phyloP scores from a whole-genome alignment of 805 yeast genomes.

The Martiniozyma abietophila region DNA sequence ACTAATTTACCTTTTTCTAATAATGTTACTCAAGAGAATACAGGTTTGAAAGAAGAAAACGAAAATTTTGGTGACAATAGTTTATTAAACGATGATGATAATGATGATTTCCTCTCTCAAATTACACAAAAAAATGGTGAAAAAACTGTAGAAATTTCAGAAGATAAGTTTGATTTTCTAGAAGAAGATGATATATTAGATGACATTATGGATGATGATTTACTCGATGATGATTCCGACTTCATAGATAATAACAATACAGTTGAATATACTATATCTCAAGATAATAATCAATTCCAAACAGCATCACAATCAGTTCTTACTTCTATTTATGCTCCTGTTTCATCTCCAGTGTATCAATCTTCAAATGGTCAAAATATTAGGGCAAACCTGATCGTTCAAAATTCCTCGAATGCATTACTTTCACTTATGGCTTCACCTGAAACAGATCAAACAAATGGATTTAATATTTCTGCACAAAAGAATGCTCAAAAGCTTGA shows the following conservation, averaged over 20 bases:
- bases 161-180: slow-evolving; percentile 33
- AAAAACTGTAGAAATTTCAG: slow-evolving; percentile 10
- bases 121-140: too few species aligned
- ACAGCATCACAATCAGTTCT: neutral
- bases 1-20: too few species aligned
- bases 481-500: slow-evolving; percentile 12
- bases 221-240: slow-evolving; percentile 20
- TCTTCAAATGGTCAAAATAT: too few species aligned
- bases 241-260: neutral
- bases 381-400: too few species aligned
- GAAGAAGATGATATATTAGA: slow-evolving; percentile 33
- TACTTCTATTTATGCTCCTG: too few species aligned
- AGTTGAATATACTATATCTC: slow-evolving; percentile 1
- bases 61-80: too few species aligned
- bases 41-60: too few species aligned
- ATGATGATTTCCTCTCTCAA: too few species aligned
- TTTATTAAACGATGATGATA: too few species aligned
- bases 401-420: neutral
- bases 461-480: slow-evolving; percentile 3
- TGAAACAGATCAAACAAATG: neutral
- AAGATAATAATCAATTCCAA: neutral
- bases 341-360: neutral
- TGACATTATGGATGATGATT: slow-evolving; percentile 32
- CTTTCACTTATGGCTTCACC: neutral
- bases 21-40: too few species aligned